Conservation (phyloP, 352 stramenopile genomes). For the Phytophthora fragariaefolia region DNA sequence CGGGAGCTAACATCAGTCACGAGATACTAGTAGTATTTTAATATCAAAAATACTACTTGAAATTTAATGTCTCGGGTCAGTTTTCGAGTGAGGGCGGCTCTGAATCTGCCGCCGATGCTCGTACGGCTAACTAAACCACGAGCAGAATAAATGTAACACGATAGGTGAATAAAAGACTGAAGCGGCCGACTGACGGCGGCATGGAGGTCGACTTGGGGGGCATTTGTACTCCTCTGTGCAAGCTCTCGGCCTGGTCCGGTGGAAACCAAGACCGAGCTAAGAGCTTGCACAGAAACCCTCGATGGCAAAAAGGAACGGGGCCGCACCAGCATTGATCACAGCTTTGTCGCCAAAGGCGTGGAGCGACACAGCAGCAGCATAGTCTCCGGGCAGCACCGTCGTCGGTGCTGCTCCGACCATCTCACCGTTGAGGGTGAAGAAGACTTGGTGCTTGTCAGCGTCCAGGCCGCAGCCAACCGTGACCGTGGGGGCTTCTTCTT, state of each 20-base stretch:
- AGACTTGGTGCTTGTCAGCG: constrained; percentile 53
- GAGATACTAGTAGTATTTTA: constrained; percentile 33
- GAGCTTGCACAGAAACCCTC: constrained; percentile 91
- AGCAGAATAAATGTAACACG: constrained; percentile 32
- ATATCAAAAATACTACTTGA: too few species aligned
- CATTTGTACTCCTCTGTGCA: constrained; percentile 54
- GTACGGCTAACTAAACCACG: not conserved
- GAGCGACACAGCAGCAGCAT: constrained; percentile 80
- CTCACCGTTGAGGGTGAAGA: constrained; percentile 84
- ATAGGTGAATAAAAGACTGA: constrained; percentile 30
- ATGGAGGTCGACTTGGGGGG: constrained; percentile 27
- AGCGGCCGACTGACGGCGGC: constrained; percentile 42
- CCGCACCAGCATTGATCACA: constrained; percentile 73
- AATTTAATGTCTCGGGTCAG: constrained; percentile 37
- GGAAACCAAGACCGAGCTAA: constrained; percentile 39
- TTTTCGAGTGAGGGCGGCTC: constrained; percentile 27
- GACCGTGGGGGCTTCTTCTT: constrained; percentile 38
- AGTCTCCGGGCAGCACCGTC: constrained; percentile 58
- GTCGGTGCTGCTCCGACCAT: constrained; percentile 60
- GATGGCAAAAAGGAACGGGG: constrained; percentile 83
- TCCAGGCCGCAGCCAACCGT: constrained; percentile 85
- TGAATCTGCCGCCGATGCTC: constrained; percentile 27
- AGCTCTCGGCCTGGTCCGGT: constrained; percentile 43
- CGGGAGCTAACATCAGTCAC: constrained; percentile 29
- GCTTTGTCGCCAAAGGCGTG: constrained; percentile 77